Evolutionary conservation across 371 early-diverging fungal species (phyloP), one percentile per base, ranked within the genome.

Genomic region (Mucor irregularis): DNA sequence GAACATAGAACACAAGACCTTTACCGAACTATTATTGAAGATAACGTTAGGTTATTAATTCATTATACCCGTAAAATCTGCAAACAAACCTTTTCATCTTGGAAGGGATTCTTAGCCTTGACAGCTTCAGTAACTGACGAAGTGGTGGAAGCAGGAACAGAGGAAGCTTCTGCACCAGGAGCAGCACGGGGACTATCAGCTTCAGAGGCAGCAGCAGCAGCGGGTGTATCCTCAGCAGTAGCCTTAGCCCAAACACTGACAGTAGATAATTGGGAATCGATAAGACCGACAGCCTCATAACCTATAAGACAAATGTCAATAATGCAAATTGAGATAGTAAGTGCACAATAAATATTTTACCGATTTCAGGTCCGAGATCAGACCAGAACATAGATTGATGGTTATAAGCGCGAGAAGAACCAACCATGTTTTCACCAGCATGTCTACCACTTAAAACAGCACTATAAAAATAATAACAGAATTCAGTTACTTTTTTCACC

Each of bases 331-430:
- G 14, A 5, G 6, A 35, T 6, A 11, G 24, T 11, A 11, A 34
- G 24, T n/a, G n/a, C n/a, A n/a, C 35, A 29, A 55, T 38, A 11
- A 34, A 34, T 10, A 11, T 14, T 17, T 39, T 39, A 39, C 39
- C 81, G 43, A 90, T 81, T 37, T 87, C 75, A 29, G 88, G 87
- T 0, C 91, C 91, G 11, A 89, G 66, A 60, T 89, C 89, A 31
- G 84, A 83, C 91, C 91, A 90, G 71, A 89, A 90, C 86, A 89
- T 85, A 49, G 89, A 82, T 66, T 89, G 90, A 61, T 89, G 84
- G 33, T 69, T 75, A 64, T 88, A 90, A 34, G 88, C 64, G 71
- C 84, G 84, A 54, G 74, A 66, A 39, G 64, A 66, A 7, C 83
- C 84, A 0, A 79, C 76, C 89, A 89, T 88, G 67, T 89, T 89